Evolutionary conservation across 257 asterid genomes (phyloP).

Genomic region (Craterostigma plantagineum): DNA sequence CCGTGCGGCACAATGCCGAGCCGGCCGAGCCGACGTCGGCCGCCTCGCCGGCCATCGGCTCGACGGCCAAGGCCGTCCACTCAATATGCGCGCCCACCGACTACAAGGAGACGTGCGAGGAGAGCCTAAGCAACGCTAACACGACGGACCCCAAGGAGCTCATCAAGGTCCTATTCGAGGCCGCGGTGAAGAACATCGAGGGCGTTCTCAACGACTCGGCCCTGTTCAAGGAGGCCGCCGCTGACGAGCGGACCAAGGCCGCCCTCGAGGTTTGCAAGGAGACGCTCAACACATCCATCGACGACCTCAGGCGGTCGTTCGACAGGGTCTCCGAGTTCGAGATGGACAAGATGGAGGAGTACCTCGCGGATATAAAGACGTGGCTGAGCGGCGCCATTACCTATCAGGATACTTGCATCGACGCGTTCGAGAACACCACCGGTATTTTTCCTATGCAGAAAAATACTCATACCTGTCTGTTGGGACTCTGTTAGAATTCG

Average conservation of each 20-base stretch:
- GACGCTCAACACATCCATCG: slow-evolving; percentile 29
- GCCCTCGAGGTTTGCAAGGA: slow-evolving; percentile 38
- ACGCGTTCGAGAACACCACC: slow-evolving; percentile 40
- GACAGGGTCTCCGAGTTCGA: slow-evolving; percentile 16
- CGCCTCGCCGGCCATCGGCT: slow-evolving; percentile 1
- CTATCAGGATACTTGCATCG: slow-evolving; percentile 49
- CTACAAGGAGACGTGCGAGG: slow-evolving; percentile 32
- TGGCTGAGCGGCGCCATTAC: slow-evolving; percentile 62
- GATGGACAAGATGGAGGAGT: slow-evolving; percentile 10
- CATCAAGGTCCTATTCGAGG: slow-evolving; percentile 26
- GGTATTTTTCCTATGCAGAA: too few relatives aligned
- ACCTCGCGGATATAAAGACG: slow-evolving; percentile 38
- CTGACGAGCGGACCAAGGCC: slow-evolving; percentile 27
- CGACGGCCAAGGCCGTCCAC: slow-evolving; percentile 26
- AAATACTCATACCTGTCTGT: too few relatives aligned
- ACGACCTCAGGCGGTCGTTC: slow-evolving; percentile 28
- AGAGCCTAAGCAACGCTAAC: slow-evolving; percentile 24
- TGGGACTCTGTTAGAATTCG: too few relatives aligned
- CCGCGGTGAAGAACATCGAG: slow-evolving; percentile 20
- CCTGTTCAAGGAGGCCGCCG: slow-evolving; percentile 18
- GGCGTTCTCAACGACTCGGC: slow-evolving; percentile 20
- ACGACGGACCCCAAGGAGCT: slow-evolving; percentile 29
- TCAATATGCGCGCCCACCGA: slow-evolving; percentile 40
- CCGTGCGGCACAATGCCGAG: slow-evolving; percentile 7
- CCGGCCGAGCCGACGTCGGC: neutral